Evolutionary conservation across 73 alveolate species (phyloP), one percentile per base, ranked within the genome.

Genomic region (Durusdinium trenchii): DNA sequence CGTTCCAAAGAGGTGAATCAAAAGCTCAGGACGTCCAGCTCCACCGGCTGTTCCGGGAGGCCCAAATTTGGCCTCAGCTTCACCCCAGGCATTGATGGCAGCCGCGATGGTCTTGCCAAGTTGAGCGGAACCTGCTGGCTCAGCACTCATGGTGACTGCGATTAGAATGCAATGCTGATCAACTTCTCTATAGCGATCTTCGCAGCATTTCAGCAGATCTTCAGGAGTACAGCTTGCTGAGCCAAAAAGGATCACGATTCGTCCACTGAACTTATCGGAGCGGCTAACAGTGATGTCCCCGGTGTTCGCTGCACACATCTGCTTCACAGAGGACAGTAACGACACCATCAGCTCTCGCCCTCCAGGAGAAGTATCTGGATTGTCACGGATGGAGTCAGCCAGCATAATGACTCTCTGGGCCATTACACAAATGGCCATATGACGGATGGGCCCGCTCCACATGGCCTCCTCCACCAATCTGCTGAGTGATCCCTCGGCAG

Each of bases 391-490:
- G 87, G 98, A 69, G n/a, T 91, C 98, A 28, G 98, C 62, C 3
- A 91, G 67, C 98, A 91, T 91, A 20, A 91, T 91, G 42, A 91
- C 98, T 36, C 98, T 30, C 75, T 78, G 98, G 23, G 98, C 98
- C 98, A 91, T 60, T 30, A 91, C 98, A 46, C 98, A 91, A 36
- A 91, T 91, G 32, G 98, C 98, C 98, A 91, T 91, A 47, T 91
- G 98, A 30, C 98, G 87, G 82, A 91, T 91, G 43, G 98, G 98
- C 30, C 98, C 98, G 46, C 98, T 91, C 98, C 98, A 91, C 98
- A 91, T 91, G 32, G 89, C 98, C 57, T 91, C 98, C 76, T 91
- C 98, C 52, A 91, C 78, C 98, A 91, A 48, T 30, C 90, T 46
- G 67, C 98, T 91, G 26, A 91, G 48, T 16, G 98, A 62, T 51